Evolutionary conservation across 2,329 filamentous ascomycete species (phyloP), one percentile per base, ranked within the genome.

Genomic region (Nothopassalora personata): DNA sequence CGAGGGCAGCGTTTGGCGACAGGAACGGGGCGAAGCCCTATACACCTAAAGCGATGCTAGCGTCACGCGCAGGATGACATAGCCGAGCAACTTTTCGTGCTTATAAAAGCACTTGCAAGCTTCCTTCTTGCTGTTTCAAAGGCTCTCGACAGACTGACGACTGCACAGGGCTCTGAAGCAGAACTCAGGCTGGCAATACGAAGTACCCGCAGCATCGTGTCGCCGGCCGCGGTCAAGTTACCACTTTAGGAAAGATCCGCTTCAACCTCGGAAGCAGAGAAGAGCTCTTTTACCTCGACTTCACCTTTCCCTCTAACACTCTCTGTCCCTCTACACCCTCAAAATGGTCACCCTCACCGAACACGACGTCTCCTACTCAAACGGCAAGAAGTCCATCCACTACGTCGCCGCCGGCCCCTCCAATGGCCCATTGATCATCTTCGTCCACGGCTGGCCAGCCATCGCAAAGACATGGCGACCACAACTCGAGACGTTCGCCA

Each of bases 391-490:
- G 9, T 33, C 3, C 10, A 31, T 33, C 6, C 27, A 51, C 48
- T 51, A 51, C 30, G 9, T 51, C 30, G 48, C 48, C 8, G 48
- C 48, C 4, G 48, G 48, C 9, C 48, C 28, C 10, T 7, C 9
- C 5, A 8, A 51, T 30, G 48, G 48, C n/a, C 48, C 48, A 1
- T n/a, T 51, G 30, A 31, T 51, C 8, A 51, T 51, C 48, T 51
- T 51, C 30, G 2, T 51, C 5, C 66, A 68, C 50, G 64, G 64
- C 50, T 74, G 72, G 72, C 71, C 71, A 0, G 72, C 66, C 30
- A 67, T 73, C 33, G 71, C 65, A 13, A 67, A 70, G 43, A 64
- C 65, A 9, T 74, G 73, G 73, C 70, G 69, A 34, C 67, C 69
- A 15, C 72, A 74, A 30, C 64, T 74, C 11, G 56, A 63, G 1